phyloP scores from a whole-genome alignment of 208 protist genomes.

The Leptomonas seymouri region DNA sequence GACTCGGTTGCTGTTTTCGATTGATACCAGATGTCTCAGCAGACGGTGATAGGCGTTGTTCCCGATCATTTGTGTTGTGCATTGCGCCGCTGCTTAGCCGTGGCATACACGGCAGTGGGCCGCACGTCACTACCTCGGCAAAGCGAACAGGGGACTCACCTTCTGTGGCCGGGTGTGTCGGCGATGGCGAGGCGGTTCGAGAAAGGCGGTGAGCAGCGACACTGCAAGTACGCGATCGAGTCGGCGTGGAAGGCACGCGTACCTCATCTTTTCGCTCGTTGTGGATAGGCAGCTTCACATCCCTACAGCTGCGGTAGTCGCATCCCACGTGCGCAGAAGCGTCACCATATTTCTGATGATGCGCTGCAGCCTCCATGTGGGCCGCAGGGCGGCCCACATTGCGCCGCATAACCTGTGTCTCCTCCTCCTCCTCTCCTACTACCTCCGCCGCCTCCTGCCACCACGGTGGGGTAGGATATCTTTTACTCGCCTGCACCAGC shows the following conservation, averaged over 20 bases:
- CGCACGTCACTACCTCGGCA: too few relatives aligned
- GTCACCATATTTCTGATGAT: too few relatives aligned
- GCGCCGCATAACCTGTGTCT: too few relatives aligned
- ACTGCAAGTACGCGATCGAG: constrained; percentile 9
- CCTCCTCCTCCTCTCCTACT: background rate
- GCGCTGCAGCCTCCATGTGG: too few relatives aligned
- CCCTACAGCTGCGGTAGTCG: too few relatives aligned
- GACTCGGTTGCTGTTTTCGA: too few relatives aligned
- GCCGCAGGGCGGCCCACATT: background rate
- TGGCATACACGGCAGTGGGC: too few relatives aligned
- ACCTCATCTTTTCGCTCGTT: background rate
- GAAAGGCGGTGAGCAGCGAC: background rate
- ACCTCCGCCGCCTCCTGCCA: background rate
- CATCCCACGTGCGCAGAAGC: too few relatives aligned
- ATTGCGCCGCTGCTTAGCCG: too few relatives aligned
- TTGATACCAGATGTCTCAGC: too few relatives aligned
- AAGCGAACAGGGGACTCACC: background rate
- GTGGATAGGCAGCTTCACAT: background rate
- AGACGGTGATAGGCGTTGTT: too few relatives aligned
- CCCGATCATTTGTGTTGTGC: too few relatives aligned
- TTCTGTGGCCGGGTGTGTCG: background rate
- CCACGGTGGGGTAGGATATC: constrained; percentile 17
- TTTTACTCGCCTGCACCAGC: background rate
- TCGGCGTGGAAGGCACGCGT: background rate
- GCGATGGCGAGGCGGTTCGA: constrained; percentile 1